These are phyloP conservation scores for Fusarium xyrophilum DNA, from an alignment of 2,329 filamentous ascomycete species.

Conservation along the genomic window DNA sequence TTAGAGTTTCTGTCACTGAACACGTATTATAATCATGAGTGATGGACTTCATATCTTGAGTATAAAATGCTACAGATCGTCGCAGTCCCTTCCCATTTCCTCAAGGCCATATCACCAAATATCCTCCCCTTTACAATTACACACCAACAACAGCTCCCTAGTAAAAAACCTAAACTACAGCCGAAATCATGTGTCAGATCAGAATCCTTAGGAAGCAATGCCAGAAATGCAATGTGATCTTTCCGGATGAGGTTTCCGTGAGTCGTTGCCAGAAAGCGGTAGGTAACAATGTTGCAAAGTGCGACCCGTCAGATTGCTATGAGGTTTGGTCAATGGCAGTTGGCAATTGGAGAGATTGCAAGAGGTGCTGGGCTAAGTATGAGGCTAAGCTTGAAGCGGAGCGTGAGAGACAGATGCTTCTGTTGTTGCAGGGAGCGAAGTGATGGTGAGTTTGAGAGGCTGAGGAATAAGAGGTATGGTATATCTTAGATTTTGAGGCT, in stretches of 20 bases:
- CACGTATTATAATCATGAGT: fast-evolving
- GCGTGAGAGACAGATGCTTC: not conserved
- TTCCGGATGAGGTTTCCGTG: not conserved
- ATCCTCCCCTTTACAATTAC: too few relatives aligned
- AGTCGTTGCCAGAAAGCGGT: not conserved
- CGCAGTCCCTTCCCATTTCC: too few relatives aligned
- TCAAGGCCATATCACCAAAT: fast-evolving
- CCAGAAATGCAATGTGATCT: not conserved
- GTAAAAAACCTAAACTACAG: fast-evolving
- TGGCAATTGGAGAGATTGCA: not conserved
- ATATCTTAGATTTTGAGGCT: too few relatives aligned
- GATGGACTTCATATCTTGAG: too few relatives aligned
- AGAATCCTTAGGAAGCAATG: not conserved
- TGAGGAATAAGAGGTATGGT: too few relatives aligned
- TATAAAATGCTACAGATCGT: not conserved
- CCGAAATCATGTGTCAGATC: not conserved
- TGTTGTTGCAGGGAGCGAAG: not conserved
- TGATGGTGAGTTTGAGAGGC: not conserved
- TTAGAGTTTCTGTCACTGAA: fast-evolving
- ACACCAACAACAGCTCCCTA: fast-evolving
- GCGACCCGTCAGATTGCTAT: not conserved
- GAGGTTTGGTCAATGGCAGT: not conserved
- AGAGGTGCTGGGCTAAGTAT: not conserved
- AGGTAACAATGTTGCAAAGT: not conserved
- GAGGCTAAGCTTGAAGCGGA: not conserved